A percentile compares a stretch with the other conserved stretches of the same genome.
These are phyloP conservation scores for Daphne laureola DNA, from an alignment of 441 rosid genomes.

Conservation along the genomic window DNA sequence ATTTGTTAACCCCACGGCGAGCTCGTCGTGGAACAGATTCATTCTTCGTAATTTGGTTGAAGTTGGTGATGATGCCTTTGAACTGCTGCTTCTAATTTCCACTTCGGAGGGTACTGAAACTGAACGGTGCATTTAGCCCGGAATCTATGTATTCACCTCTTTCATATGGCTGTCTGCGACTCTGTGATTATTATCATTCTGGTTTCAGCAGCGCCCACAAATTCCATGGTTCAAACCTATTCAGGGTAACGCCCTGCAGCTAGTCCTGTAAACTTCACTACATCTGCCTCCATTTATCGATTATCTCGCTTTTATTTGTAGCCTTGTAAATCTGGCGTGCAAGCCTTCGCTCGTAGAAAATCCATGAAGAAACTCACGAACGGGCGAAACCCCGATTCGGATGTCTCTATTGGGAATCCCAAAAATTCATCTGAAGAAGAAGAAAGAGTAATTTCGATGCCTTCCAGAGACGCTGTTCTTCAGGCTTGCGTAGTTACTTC, in stretches of 20 bases:
- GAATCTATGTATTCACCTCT: too few species aligned
- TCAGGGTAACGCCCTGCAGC: constrained; percentile 16
- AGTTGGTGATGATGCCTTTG: too few species aligned
- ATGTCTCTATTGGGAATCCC: constrained; percentile 10
- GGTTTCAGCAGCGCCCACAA: constrained; percentile 16
- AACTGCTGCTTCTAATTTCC: too few species aligned
- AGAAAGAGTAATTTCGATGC: constrained; percentile 15
- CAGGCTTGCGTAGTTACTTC: constrained; percentile 68
- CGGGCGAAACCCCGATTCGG: constrained; percentile 22
- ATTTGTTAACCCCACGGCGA: too few species aligned
- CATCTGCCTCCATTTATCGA: background rate
- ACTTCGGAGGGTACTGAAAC: too few species aligned
- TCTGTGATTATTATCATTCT: constrained; percentile 17
- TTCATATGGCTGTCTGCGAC: constrained; percentile 1
- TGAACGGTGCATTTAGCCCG: too few species aligned
- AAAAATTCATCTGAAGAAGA: constrained; percentile 22
- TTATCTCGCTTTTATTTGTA: constrained; percentile 11
- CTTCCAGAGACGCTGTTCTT: constrained; percentile 69
- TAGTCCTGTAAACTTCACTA: too few species aligned
- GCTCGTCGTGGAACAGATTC: too few species aligned
- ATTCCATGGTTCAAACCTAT: constrained; percentile 16
- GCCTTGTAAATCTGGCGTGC: constrained; percentile 23
- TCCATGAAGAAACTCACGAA: constrained; percentile 36
- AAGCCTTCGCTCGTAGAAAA: constrained; percentile 39
- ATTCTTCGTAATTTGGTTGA: too few species aligned